Evolutionary conservation across 768 basidiomycete genomes (phyloP).

Genomic region (Fistulinella prunicolor): DNA sequence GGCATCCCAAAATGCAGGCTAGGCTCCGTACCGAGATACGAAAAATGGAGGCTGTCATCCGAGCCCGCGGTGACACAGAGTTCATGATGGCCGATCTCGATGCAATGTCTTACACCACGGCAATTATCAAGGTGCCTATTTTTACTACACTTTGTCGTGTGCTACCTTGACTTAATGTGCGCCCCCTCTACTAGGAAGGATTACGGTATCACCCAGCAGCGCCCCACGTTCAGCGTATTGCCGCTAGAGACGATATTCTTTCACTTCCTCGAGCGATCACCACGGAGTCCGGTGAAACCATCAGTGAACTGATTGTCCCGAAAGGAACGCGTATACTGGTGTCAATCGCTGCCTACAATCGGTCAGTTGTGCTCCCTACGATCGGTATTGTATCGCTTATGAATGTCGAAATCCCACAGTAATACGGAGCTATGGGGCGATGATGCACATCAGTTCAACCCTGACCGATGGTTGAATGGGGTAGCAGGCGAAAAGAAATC

Average conservation of each 20-base stretch:
- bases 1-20: conserved; percentile 53
- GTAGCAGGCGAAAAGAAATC: conserved; percentile 16
- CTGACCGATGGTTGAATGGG: conserved; percentile 27
- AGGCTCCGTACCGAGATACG: conserved; percentile 45
- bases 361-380: conserved; percentile 32
- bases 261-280: conserved; percentile 55
- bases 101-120: conserved; percentile 44
- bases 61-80: conserved; percentile 10
- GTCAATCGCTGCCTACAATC: conserved; percentile 55
- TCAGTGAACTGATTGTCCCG: conserved; percentile 45
- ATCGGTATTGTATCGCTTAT: not conserved
- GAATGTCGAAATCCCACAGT: conserved; percentile 14
- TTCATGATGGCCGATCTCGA: conserved; percentile 44
- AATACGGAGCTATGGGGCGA: conserved; percentile 31
- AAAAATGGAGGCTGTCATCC: conserved; percentile 4
- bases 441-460: conserved; percentile 31
- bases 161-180: conserved; percentile 20
- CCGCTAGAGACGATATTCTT: conserved; percentile 52
- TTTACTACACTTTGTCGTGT: conserved; percentile 12
- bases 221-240: conserved; percentile 51
- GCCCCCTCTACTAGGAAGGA: too few species aligned
- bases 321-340: conserved; percentile 50
- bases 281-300: conserved; percentile 42
- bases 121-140: conserved; percentile 31
- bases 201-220: conserved; percentile 49